A percentile compares a stretch with the other conserved stretches of the same genome.
These are phyloP conservation scores for Phialophora verrucosa DNA, from an alignment of 2,329 filamentous ascomycete species.

Conservation along the genomic window DNA sequence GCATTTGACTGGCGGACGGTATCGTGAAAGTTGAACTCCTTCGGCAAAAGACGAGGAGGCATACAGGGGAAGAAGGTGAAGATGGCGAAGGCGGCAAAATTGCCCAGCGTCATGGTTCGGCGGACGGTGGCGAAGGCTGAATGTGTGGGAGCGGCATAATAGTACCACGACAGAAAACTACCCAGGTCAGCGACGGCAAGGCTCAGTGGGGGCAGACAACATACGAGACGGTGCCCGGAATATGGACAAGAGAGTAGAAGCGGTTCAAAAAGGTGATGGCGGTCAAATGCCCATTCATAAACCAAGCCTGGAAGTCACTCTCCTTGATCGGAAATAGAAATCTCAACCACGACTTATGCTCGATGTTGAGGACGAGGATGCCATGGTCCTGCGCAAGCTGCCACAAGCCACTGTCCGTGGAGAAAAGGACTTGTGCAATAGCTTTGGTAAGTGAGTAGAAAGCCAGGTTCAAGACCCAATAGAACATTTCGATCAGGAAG, in stretches of 20 bases:
- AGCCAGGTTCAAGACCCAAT: constrained; percentile 70
- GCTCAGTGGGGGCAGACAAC: constrained; percentile 27
- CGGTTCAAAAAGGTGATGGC: constrained; percentile 57
- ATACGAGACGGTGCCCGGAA: constrained; percentile 58
- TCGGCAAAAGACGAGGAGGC: constrained; percentile 66
- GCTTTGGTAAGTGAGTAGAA: constrained; percentile 67
- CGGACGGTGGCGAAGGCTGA: constrained; percentile 62
- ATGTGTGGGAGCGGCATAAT: constrained; percentile 50
- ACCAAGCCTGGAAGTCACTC: constrained; percentile 54
- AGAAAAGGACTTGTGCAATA: constrained; percentile 58
- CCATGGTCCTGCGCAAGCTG: constrained; percentile 54
- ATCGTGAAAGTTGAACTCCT: constrained; percentile 66
- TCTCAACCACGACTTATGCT: constrained; percentile 42
- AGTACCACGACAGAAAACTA: constrained; percentile 52
- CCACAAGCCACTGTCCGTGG: constrained; percentile 54
- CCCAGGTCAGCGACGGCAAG: constrained; percentile 35
- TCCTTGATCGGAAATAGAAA: constrained; percentile 52
- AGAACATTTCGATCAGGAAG: constrained; percentile 75
- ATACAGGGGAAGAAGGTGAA: constrained; percentile 70
- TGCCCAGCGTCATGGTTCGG: constrained; percentile 67
- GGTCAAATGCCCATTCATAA: constrained; percentile 49
- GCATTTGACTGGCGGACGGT: constrained; percentile 63
- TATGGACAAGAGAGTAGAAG: constrained; percentile 58
- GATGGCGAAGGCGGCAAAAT: constrained; percentile 64
- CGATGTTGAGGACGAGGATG: constrained; percentile 32